These are phyloP conservation scores for Aspergillus ochraceus DNA, from an alignment of 2,329 filamentous ascomycete genomes.

Conservation along the genomic window DNA sequence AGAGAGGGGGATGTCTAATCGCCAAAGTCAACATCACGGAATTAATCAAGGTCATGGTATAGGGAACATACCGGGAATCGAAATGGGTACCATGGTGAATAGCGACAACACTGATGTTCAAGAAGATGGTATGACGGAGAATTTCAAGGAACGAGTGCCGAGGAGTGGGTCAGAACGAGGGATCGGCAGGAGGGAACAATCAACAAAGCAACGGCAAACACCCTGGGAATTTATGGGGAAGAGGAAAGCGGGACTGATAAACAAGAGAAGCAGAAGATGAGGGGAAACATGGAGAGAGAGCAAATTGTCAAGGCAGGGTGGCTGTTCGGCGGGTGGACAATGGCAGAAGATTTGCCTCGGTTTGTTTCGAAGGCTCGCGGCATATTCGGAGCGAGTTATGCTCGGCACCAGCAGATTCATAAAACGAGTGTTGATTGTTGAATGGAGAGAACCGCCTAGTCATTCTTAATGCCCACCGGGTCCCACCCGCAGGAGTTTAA, in stretches of 20 bases:
- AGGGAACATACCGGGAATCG: slow-evolving; percentile 20
- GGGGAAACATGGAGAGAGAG: background rate
- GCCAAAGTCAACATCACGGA: background rate
- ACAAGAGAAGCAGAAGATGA: background rate
- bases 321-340: too few relatives aligned
- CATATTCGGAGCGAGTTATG: slow-evolving; percentile 1
- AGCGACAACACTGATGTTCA: background rate
- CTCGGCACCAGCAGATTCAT: background rate
- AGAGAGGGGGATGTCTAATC: slow-evolving; percentile 37
- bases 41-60: too few relatives aligned
- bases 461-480: too few relatives aligned
- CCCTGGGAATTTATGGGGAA: too few relatives aligned
- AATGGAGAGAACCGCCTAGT: too few relatives aligned
- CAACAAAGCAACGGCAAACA: too few relatives aligned
- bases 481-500: too few relatives aligned
- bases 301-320: background rate
- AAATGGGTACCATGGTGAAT: slow-evolving; percentile 3
- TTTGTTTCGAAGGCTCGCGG: background rate
- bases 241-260: background rate
- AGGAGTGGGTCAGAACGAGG: background rate
- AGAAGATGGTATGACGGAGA: background rate
- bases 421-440: background rate
- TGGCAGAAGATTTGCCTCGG: slow-evolving; percentile 9
- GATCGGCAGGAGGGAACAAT: too few relatives aligned
- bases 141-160: background rate